phyloP scores from a whole-genome alignment of 2,329 filamentous ascomycete genomes.

The Aureobasidium mangrovei region DNA sequence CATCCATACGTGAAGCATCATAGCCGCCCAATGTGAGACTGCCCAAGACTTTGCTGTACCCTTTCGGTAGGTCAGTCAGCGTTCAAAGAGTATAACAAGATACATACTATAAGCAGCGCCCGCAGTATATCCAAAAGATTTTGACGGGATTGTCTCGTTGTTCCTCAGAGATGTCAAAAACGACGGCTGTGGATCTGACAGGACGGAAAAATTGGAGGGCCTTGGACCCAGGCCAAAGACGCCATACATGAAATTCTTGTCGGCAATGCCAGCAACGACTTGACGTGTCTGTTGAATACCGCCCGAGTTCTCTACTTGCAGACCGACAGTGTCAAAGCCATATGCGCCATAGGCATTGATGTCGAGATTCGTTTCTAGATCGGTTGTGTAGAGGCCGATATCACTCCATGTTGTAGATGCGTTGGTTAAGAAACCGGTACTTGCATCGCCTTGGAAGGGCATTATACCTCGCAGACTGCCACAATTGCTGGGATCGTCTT shows the following conservation, averaged over 20 bases:
- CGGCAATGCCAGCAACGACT: constrained; percentile 30
- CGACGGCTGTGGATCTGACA: constrained; percentile 25
- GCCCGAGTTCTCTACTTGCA: constrained; percentile 22
- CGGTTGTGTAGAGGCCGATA: constrained; percentile 27
- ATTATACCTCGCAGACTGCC: constrained; percentile 23
- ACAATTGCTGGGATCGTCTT: constrained; percentile 22
- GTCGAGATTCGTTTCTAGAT: constrained; percentile 23
- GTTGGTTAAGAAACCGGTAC: constrained; percentile 24
- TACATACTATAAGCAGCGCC: constrained; percentile 24
- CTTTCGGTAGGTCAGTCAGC: constrained; percentile 22
- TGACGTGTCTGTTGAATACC: constrained; percentile 24
- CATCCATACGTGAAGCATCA: constrained; percentile 52
- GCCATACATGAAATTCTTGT: constrained; percentile 31
- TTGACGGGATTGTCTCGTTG: constrained; percentile 28
- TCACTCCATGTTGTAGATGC: constrained; percentile 27
- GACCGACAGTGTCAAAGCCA: constrained; percentile 28
- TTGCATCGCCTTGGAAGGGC: constrained; percentile 20
- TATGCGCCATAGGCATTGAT: constrained; percentile 26
- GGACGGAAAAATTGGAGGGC: constrained; percentile 32
- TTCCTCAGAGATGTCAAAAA: constrained; percentile 26
- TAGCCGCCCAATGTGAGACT: constrained; percentile 61
- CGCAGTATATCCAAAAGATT: constrained; percentile 35
- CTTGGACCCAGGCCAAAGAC: constrained; percentile 30
- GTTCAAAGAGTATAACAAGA: background rate
- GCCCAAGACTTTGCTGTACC: constrained; percentile 30